A percentile compares a stretch with the other conserved stretches of the same genome.
Conservation (phyloP, 2,329 filamentous ascomycete genomes). For the Ceratocystis colombiana region DNA sequence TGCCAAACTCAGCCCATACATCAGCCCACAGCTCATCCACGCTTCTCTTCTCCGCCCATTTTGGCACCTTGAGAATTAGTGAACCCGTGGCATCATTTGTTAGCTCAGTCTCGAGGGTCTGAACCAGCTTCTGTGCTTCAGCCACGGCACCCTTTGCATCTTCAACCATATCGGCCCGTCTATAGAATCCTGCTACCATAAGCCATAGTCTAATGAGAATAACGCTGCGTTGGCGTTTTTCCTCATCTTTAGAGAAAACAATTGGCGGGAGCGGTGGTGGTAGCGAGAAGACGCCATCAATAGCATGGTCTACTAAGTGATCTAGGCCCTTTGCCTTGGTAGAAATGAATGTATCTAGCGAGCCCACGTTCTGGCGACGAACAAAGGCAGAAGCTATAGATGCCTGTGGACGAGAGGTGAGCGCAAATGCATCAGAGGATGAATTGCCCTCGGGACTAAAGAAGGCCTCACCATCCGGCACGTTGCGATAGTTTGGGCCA, state of each 20-base stretch:
- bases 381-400: conserved; percentile 37
- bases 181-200: conserved; percentile 79
- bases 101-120: conserved; percentile 58
- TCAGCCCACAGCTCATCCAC: conserved; percentile 79
- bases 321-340: conserved; percentile 36
- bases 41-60: conserved; percentile 72
- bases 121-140: conserved; percentile 70
- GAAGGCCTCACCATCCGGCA: conserved; percentile 43
- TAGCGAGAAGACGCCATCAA: conserved; percentile 38
- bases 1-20: conserved; percentile 66
- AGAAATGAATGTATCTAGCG: conserved; percentile 40
- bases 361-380: conserved; percentile 37
- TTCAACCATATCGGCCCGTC: conserved; percentile 66
- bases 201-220: conserved; percentile 76
- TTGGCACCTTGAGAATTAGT: conserved; percentile 50
- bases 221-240: conserved; percentile 41
- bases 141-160: conserved; percentile 70
- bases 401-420: conserved; percentile 36
- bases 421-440: conserved; percentile 39
- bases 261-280: conserved; percentile 43
- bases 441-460: conserved; percentile 41
- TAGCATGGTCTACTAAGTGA: conserved; percentile 33
- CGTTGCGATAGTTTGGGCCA: conserved; percentile 37
- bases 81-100: conserved; percentile 52
- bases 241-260: conserved; percentile 46